phyloP scores from a whole-genome alignment of 75 land plant genomes.

The Sequoia sempervirens region DNA sequence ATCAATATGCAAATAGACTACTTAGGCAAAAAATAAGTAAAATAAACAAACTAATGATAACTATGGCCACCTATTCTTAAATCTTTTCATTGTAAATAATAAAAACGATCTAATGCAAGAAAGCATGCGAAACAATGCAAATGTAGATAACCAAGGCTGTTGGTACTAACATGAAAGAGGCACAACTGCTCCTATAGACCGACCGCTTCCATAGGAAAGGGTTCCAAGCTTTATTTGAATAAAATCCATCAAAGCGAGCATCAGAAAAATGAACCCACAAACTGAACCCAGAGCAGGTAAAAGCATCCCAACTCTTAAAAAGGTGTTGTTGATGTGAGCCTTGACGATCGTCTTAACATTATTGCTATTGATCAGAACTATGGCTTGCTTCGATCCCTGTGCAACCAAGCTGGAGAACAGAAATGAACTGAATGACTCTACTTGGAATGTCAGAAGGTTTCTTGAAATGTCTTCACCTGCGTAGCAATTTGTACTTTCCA shows the following conservation, averaged over 20 bases:
- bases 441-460: slow-evolving; percentile 69
- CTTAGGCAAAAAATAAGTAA: too few species aligned
- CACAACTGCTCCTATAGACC: slow-evolving; percentile 52
- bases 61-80: neutral
- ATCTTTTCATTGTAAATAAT: neutral
- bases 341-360: neutral
- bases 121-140: slow-evolving; percentile 59
- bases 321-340: slow-evolving; percentile 21
- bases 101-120: slow-evolving; percentile 16
- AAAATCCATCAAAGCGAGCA: slow-evolving; percentile 68
- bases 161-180: slow-evolving; percentile 65
- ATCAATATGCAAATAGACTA: neutral
- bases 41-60: neutral
- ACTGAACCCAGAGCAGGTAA: slow-evolving; percentile 67
- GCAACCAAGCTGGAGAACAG: slow-evolving; percentile 94
- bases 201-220: slow-evolving; percentile 48
- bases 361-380: slow-evolving; percentile 26
- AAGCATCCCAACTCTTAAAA: slow-evolving; percentile 63
- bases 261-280: slow-evolving; percentile 59
- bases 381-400: slow-evolving; percentile 73
- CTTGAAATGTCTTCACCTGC: slow-evolving; percentile 22
- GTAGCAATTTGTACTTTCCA: neutral
- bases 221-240: slow-evolving; percentile 83
- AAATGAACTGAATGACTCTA: slow-evolving; percentile 83
- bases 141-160: slow-evolving; percentile 58